Percentiles rank a stretch among this genome's conserved stretches.
These are phyloP conservation scores for Mycena kentingensis DNA, from an alignment of 768 basidiomycete genomes.

Conservation along the genomic window DNA sequence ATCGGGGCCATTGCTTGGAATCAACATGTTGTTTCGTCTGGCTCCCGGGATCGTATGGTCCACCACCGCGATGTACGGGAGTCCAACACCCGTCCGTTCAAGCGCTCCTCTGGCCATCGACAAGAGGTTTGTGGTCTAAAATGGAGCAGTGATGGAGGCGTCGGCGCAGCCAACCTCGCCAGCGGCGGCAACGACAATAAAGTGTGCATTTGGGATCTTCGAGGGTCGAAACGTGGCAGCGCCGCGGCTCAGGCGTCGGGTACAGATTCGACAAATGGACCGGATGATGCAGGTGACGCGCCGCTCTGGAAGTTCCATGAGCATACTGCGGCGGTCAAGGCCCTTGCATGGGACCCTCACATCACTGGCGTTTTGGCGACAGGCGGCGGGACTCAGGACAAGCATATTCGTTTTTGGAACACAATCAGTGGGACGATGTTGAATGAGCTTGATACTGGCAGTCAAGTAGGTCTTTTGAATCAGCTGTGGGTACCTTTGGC, in stretches of 20 bases:
- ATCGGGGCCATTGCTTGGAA: slow-evolving; percentile 98
- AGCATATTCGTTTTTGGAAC: slow-evolving; percentile 98
- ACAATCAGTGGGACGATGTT: slow-evolving; percentile 83
- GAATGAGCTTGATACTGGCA: slow-evolving; percentile 90
- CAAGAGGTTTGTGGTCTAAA: slow-evolving; percentile 97
- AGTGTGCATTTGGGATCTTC: slow-evolving; percentile 94
- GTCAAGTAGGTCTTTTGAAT: slow-evolving; percentile 64
- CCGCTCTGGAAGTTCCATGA: slow-evolving; percentile 96
- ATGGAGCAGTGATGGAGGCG: slow-evolving; percentile 68
- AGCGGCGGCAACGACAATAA: slow-evolving; percentile 99
- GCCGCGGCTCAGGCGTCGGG: slow-evolving; percentile 30
- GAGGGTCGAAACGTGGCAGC: slow-evolving; percentile 57
- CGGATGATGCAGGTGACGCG: slow-evolving; percentile 44
- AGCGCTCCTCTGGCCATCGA: slow-evolving; percentile 70
- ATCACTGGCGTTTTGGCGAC: slow-evolving; percentile 87
- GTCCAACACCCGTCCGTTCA: slow-evolving; percentile 61
- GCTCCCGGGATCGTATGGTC: slow-evolving; percentile 88
- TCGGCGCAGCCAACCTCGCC: slow-evolving; percentile 62
- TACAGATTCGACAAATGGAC: slow-evolving; percentile 21
- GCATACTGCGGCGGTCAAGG: slow-evolving; percentile 96
- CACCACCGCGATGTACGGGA: slow-evolving; percentile 93
- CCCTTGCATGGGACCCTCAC: slow-evolving; percentile 98
- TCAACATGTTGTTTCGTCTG: slow-evolving; percentile 80
- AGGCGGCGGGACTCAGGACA: slow-evolving; percentile 98
- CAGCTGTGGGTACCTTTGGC: slow-evolving; percentile 9